phyloP scores from a whole-genome alignment of 78 protist genomes.

The Emiliania huxleyi region DNA sequence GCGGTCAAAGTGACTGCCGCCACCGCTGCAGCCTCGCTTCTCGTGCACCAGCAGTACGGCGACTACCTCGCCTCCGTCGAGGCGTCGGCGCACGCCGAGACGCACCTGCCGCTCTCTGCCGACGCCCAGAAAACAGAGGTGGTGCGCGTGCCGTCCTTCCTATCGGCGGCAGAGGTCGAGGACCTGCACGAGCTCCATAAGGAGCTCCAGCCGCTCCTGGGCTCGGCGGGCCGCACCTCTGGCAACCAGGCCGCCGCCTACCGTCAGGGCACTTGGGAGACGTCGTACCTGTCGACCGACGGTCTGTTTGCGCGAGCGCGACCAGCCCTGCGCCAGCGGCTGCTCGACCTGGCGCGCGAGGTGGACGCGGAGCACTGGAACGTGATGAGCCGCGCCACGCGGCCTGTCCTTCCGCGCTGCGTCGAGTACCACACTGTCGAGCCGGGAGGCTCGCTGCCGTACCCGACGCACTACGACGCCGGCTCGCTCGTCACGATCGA shows the following conservation, averaged over 20 bases:
- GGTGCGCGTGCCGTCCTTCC: too few relatives aligned
- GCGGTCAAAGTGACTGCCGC: too few relatives aligned
- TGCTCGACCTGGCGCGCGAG: neutral
- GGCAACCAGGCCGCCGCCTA: neutral
- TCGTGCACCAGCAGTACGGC: too few relatives aligned
- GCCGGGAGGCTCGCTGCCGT: neutral
- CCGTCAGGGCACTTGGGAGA: neutral
- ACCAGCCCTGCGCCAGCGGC: neutral
- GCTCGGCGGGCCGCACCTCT: neutral
- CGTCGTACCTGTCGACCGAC: neutral
- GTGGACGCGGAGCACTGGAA: neutral
- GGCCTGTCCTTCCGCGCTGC: neutral
- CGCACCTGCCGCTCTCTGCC: too few relatives aligned
- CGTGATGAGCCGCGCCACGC: neutral
- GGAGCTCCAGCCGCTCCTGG: too few relatives aligned
- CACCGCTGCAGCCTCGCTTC: too few relatives aligned
- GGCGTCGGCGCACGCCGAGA: too few relatives aligned
- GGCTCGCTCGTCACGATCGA: slow-evolving; percentile 1
- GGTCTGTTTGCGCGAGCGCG: neutral
- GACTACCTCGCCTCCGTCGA: too few relatives aligned
- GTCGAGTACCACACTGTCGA: neutral
- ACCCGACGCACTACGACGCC: neutral
- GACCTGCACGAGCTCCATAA: too few relatives aligned
- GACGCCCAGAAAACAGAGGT: too few relatives aligned
- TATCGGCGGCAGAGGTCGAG: too few relatives aligned